Conservation (phyloP, 345 rosid genomes). For the Microcos paniculata region DNA sequence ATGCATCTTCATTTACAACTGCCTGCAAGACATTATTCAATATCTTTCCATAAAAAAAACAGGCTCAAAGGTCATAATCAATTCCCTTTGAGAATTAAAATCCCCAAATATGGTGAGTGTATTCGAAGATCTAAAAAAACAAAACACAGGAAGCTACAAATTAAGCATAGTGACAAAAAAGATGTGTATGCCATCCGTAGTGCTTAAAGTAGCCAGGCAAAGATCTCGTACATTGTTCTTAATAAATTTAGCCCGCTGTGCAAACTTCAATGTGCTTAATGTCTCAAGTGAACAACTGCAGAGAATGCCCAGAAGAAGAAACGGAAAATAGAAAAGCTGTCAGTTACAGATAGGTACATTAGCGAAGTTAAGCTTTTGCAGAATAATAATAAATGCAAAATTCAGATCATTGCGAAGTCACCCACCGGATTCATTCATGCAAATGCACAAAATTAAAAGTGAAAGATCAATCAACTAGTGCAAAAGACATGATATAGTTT, state of each 20-base stretch:
- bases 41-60: slow-evolving; percentile 12
- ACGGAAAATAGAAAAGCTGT: not conserved
- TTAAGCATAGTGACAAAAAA: not conserved
- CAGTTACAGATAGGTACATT: slow-evolving; percentile 12
- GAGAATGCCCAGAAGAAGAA: slow-evolving; percentile 5
- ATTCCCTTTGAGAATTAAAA: not conserved
- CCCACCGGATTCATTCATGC: not conserved
- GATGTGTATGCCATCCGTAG: not conserved
- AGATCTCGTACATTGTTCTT: slow-evolving; percentile 76
- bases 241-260: slow-evolving; percentile 96
- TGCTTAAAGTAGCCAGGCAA: not conserved
- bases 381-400: not conserved
- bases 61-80: not conserved
- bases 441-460: not conserved
- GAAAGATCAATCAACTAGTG: not conserved
- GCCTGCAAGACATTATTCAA: slow-evolving; percentile 49
- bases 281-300: slow-evolving; percentile 96
- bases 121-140: not conserved
- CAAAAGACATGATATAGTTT: slow-evolving; percentile 7
- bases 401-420: not conserved
- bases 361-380: not conserved
- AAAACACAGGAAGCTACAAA: not conserved
- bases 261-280: slow-evolving; percentile 94
- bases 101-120: not conserved
- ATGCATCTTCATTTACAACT: slow-evolving; percentile 93